A percentile compares a stretch with the other conserved stretches of the same genome.
phyloP scores from a whole-genome alignment of 2,329 filamentous ascomycete species.

The Arthrobotrys megalospora region DNA sequence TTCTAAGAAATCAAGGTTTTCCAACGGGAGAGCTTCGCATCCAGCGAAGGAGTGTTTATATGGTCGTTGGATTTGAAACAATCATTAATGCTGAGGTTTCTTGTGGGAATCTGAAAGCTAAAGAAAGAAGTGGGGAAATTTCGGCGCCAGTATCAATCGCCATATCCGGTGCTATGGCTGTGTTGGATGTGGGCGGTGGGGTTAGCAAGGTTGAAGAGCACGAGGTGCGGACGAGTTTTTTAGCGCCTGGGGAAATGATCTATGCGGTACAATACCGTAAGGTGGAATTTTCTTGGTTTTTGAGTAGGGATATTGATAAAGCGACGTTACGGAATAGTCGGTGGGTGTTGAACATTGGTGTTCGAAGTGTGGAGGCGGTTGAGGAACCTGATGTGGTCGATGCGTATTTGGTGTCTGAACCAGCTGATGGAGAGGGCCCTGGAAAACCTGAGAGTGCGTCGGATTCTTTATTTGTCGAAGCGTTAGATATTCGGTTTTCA shows the following conservation, averaged over 20 bases:
- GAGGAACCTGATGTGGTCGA: neutral
- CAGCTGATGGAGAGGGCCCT: neutral
- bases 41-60: conserved; percentile 7
- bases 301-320: neutral
- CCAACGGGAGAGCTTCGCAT: conserved; percentile 28
- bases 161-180: neutral
- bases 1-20: conserved; percentile 5
- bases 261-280: conserved; percentile 19
- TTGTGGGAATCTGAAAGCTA: neutral
- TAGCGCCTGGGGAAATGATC: conserved; percentile 5
- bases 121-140: conserved; percentile 2
- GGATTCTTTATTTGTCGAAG: neutral
- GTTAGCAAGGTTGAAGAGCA: neutral
- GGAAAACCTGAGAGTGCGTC: neutral
- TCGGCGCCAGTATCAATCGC: neutral
- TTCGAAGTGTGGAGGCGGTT: neutral
- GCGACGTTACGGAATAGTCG: conserved; percentile 13
- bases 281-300: conserved; percentile 14
- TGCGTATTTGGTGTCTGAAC: neutral
- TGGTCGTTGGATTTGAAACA: conserved; percentile 9
- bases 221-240: conserved; percentile 9
- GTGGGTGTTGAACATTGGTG: conserved; percentile 5
- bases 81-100: conserved; percentile 1
- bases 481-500: neutral
- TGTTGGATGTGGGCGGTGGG: neutral